A percentile compares a stretch with the other conserved stretches of the same genome.
These are phyloP conservation scores for Saccharomycopsis vini DNA, from an alignment of 805 yeast species.

Conservation along the genomic window DNA sequence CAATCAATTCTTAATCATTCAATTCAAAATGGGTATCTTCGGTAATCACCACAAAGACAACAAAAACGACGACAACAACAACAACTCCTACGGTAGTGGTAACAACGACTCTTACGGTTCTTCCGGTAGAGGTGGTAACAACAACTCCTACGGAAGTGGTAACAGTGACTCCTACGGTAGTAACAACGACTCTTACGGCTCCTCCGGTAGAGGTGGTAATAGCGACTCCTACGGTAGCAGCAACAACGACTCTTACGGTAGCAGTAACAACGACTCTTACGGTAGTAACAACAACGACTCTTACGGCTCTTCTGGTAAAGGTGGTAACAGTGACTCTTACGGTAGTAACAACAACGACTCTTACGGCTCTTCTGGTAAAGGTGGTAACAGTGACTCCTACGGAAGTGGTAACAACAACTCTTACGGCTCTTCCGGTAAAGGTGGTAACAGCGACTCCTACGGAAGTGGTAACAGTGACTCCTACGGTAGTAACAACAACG, in stretches of 20 bases:
- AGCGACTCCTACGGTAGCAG: conserved; percentile 9
- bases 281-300: conserved; percentile 18
- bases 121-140: conserved; percentile 22
- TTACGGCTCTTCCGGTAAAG: conserved; percentile 16
- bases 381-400: conserved; percentile 21
- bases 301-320: conserved; percentile 26
- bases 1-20: background rate
- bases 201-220: conserved; percentile 20
- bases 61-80: conserved; percentile 16
- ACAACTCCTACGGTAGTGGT: conserved; percentile 27
- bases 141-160: conserved; percentile 22
- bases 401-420: conserved; percentile 18
- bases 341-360: conserved; percentile 21
- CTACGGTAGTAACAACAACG: conserved; percentile 23
- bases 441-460: conserved; percentile 14
- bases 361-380: conserved; percentile 19
- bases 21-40: conserved; percentile 15
- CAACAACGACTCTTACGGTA: conserved; percentile 19
- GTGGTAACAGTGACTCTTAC: conserved; percentile 24
- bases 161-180: conserved; percentile 14
- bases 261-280: conserved; percentile 18
- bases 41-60: conserved; percentile 25
- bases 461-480: conserved; percentile 23
- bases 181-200: conserved; percentile 21
- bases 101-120: conserved; percentile 30